Evolutionary conservation across 2,329 filamentous ascomycete species (phyloP).

Genomic region (Sporothrix schenckii): DNA sequence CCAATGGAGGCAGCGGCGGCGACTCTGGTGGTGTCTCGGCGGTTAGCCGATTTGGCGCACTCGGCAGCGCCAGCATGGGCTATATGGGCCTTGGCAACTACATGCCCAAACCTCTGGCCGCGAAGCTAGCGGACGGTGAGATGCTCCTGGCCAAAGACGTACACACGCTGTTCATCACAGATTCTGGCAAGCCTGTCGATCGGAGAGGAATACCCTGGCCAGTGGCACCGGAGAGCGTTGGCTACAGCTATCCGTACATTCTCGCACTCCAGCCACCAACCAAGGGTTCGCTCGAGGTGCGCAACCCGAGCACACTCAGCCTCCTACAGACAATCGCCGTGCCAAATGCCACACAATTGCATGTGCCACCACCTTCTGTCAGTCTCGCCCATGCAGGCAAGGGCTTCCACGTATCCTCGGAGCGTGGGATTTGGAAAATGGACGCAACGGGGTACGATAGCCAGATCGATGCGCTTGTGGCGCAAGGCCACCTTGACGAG

Average conservation of each 20-base stretch:
- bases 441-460: slow-evolving; percentile 86
- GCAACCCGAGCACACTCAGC: slow-evolving; percentile 90
- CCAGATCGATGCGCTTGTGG: slow-evolving; percentile 81
- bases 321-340: slow-evolving; percentile 82
- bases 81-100: slow-evolving; percentile 94
- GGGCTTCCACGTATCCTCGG: slow-evolving; percentile 90
- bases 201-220: slow-evolving; percentile 92
- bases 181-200: slow-evolving; percentile 73
- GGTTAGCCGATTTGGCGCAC: slow-evolving; percentile 76
- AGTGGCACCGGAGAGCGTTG: slow-evolving; percentile 82
- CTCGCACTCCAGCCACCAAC: slow-evolving; percentile 74
- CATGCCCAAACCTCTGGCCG: slow-evolving; percentile 85
- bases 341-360: slow-evolving; percentile 78
- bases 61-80: slow-evolving; percentile 82
- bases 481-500: slow-evolving; percentile 77
- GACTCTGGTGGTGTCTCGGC: slow-evolving; percentile 41
- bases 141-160: slow-evolving; percentile 96
- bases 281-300: slow-evolving; percentile 84
- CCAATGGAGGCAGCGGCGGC: not conserved
- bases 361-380: slow-evolving; percentile 89
- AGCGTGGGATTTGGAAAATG: slow-evolving; percentile 95
- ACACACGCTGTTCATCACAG: slow-evolving; percentile 88
- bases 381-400: slow-evolving; percentile 96
- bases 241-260: slow-evolving; percentile 96
- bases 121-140: slow-evolving; percentile 78